Percentiles rank a stretch among this genome's conserved stretches.
phyloP scores from a whole-genome alignment of 1,284 basidiomycete genomes.

The Ustanciosporium gigantosporum region DNA sequence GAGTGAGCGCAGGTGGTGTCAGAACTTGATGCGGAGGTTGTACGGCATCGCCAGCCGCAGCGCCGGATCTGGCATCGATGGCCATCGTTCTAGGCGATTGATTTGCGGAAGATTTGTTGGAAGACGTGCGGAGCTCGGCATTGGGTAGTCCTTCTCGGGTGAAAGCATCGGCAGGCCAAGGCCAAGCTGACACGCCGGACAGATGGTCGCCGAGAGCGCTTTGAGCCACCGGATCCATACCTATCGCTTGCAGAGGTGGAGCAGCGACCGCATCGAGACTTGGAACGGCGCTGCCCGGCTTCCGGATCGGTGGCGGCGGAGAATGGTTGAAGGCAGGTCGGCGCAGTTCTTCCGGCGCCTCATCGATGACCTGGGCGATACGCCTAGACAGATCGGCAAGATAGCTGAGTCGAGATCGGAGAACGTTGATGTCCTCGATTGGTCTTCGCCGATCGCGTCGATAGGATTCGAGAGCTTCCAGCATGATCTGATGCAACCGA shows the following conservation, averaged over 20 bases:
- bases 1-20: constrained; percentile 2
- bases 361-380: constrained; percentile 15
- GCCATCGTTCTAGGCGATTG: constrained; percentile 11
- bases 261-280: constrained; percentile 2
- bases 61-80: too few relatives aligned
- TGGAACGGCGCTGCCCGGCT: constrained; percentile 10
- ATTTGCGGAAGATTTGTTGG: constrained; percentile 10
- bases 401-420: constrained; percentile 18
- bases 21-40: constrained; percentile 11
- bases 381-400: constrained; percentile 15
- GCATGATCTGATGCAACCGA: constrained; percentile 36
- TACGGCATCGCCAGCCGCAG: not conserved
- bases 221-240: constrained; percentile 12
- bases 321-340: constrained; percentile 21
- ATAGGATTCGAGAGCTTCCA: constrained; percentile 37
- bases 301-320: constrained; percentile 13
- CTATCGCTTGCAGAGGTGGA: constrained; percentile 30
- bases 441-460: constrained; percentile 33
- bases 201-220: constrained; percentile 19
- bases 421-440: constrained; percentile 16
- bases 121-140: constrained; percentile 2
- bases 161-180: constrained; percentile 37
- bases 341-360: constrained; percentile 38
- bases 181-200: constrained; percentile 19
- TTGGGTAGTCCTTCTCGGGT: constrained; percentile 26